Conservation (phyloP, 345 rosid genomes). For the Eucalyptus rudis region DNA sequence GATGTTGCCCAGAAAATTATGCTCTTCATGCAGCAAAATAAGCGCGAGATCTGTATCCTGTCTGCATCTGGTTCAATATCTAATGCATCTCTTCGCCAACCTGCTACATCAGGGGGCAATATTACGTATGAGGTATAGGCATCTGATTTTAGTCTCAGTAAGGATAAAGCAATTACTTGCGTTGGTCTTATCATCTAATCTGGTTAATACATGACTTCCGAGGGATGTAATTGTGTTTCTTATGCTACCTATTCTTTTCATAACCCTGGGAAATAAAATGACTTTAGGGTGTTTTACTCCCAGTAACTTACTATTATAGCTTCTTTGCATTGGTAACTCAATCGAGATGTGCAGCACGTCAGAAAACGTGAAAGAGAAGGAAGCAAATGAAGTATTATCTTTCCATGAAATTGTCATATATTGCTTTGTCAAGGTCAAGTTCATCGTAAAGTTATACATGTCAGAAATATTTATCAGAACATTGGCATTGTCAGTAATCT, state of each 20-base stretch:
- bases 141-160: background rate
- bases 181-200: background rate
- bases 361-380: background rate
- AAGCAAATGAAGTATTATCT: background rate
- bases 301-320: background rate
- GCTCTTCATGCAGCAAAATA: slow-evolving; percentile 64
- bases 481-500: background rate
- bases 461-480: background rate
- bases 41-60: slow-evolving; percentile 66
- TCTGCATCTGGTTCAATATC: slow-evolving; percentile 88
- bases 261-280: background rate
- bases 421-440: background rate
- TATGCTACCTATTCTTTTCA: background rate
- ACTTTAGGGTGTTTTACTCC: background rate
- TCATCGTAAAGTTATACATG: background rate
- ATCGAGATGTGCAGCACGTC: background rate
- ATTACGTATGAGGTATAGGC: slow-evolving; percentile 59
- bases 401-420: background rate
- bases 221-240: background rate
- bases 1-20: slow-evolving; percentile 71
- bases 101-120: slow-evolving; percentile 68
- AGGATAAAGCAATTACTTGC: background rate
- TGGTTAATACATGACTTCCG: background rate
- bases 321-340: background rate
- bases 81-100: slow-evolving; percentile 70